phyloP scores from a whole-genome alignment of 1,284 basidiomycete genomes.

The Fistulinella staudtii region DNA sequence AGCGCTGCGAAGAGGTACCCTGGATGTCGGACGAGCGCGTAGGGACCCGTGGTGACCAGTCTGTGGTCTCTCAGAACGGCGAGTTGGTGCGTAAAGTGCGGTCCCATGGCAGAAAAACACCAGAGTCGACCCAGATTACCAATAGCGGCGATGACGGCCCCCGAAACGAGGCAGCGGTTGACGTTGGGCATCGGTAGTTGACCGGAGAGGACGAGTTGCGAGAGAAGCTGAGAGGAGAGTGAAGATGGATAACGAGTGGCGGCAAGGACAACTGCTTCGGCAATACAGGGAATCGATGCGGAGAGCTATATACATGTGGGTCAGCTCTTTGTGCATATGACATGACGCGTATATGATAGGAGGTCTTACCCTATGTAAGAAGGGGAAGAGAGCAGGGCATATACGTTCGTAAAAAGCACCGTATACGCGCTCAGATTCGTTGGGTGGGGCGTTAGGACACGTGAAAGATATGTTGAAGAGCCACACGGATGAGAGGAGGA shows the following conservation, averaged over 20 bases:
- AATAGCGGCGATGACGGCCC: constrained; percentile 13
- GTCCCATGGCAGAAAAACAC: constrained; percentile 30
- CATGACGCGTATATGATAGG: not conserved
- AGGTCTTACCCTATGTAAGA: constrained; percentile 22
- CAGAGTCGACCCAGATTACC: constrained; percentile 26
- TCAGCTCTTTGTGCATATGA: not conserved
- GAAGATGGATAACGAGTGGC: constrained; percentile 17
- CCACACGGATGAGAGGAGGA: constrained; percentile 27
- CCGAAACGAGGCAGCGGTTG: constrained; percentile 17
- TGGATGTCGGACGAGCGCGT: constrained; percentile 32
- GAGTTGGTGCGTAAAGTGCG: constrained; percentile 31
- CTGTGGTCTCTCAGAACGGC: constrained; percentile 24
- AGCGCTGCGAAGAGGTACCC: constrained; percentile 24
- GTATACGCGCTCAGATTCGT: constrained; percentile 18
- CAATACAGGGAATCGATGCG: constrained; percentile 26
- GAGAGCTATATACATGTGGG: constrained; percentile 13
- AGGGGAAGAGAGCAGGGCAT: constrained; percentile 17
- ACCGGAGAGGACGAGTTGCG: constrained; percentile 17
- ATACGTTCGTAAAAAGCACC: constrained; percentile 22
- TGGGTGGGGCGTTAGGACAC: constrained; percentile 20
- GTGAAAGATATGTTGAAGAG: constrained; percentile 28
- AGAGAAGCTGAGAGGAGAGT: constrained; percentile 20
- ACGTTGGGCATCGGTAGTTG: constrained; percentile 12
- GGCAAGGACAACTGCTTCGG: constrained; percentile 21
- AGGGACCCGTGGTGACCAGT: constrained; percentile 32